Evolutionary conservation across 805 yeast genomes (phyloP), one percentile per base, ranked within the genome.

Genomic region (Starmerella potacharoeniae): DNA sequence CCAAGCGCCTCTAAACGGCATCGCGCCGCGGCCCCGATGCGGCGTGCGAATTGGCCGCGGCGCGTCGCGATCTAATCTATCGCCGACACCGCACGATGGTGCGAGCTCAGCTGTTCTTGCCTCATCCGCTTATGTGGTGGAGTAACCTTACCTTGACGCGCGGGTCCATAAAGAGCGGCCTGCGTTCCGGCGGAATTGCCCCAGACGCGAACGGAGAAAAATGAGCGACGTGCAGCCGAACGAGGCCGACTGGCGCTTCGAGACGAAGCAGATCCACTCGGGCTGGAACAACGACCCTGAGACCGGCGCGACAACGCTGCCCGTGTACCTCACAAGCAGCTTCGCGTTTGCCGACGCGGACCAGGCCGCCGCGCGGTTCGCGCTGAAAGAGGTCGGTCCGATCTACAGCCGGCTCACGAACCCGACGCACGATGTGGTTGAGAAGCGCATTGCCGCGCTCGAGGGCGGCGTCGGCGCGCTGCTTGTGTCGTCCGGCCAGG

Each of bases 401-500:
- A 85, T 90, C 64, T 93, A 91, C 75, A 83, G 95, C 11, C 81
- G 98, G 69, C 76, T 91, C 62, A 83, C 80, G 79, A 91, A 91
- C 74, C 98, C 98, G 60, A 91, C 98, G 57, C 83, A 78, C 56
- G 95, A 85, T 64, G 91, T 86, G 30, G 85, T 91, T 60, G 98
- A 91, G 73, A 80, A 86, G 69, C 80, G 98, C 73, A 77, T 91
- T 57, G 95, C 96, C 53, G 95, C 95, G 51, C 78, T 91, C 58
- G 98, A 91, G 73, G 84, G 85, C 55, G 98, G 97, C 66, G 83
- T 82, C 51, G 95, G 85, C 57, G 97, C 95, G 4, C 72, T 91
- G 54, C 95, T 96, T 6, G 83, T 84, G 30, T 71, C 95, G 28
- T 89, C 97, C n/a, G 98, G 98, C 59, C 96, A 90, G 73, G 91